Evolutionary conservation across 2,329 filamentous ascomycete genomes (phyloP).

Genomic region (Dactylonectria estremocensis): DNA sequence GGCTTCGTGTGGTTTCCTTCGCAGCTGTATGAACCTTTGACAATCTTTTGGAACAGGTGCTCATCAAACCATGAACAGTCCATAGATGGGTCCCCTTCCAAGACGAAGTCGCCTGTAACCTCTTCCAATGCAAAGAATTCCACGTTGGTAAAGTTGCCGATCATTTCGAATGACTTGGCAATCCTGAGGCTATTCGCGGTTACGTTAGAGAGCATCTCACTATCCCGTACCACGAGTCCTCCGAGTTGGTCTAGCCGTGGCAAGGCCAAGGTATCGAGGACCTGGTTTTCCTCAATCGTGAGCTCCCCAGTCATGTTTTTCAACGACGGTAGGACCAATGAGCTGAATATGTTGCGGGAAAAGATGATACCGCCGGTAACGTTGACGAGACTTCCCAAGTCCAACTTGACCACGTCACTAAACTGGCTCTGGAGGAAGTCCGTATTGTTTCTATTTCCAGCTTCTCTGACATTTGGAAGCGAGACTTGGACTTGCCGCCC

Average conservation of each 20-base stretch:
- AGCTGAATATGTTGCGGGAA: background rate
- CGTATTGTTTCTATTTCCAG: background rate
- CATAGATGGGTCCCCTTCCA: background rate
- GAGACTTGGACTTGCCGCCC: background rate
- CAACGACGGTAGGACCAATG: background rate
- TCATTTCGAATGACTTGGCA: background rate
- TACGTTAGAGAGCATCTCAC: background rate
- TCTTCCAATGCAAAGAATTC: slow-evolving; percentile 13
- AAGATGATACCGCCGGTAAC: background rate
- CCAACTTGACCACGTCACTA: background rate
- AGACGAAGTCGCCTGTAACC: slow-evolving; percentile 7
- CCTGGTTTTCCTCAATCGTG: background rate
- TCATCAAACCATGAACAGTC: slow-evolving; percentile 22
- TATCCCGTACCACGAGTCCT: background rate
- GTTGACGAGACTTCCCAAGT: background rate
- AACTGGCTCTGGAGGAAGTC: background rate
- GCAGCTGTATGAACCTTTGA: slow-evolving; percentile 12
- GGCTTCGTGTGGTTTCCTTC: slow-evolving; percentile 14
- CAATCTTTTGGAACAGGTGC: slow-evolving; percentile 9
- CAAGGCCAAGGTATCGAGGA: background rate
- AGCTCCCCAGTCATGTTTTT: background rate
- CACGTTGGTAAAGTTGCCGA: slow-evolving; percentile 11
- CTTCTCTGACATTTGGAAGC: background rate
- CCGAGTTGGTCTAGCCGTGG: background rate
- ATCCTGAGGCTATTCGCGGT: background rate